These are phyloP conservation scores for Malassezia yamatoensis DNA, from an alignment of 1,284 basidiomycete species.

Conservation along the genomic window DNA sequence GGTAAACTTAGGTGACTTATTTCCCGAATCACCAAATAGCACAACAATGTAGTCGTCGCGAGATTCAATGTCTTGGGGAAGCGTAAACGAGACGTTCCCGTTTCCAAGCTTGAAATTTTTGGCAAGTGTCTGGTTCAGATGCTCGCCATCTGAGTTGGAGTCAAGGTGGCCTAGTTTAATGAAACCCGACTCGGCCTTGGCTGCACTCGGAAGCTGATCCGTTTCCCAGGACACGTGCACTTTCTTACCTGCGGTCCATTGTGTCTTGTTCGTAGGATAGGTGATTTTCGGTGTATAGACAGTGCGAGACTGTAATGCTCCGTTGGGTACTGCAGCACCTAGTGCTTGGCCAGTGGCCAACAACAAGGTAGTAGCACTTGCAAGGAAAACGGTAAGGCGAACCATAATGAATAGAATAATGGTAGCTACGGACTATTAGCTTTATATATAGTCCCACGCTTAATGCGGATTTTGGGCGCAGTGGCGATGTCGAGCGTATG, in stretches of 20 bases:
- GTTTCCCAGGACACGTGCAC: constrained; percentile 20
- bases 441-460: neutral
- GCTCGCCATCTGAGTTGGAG: constrained; percentile 11
- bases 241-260: constrained; percentile 19
- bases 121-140: constrained; percentile 21
- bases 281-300: constrained; percentile 25
- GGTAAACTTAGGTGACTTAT: constrained; percentile 23
- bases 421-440: neutral
- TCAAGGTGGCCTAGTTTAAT: constrained; percentile 22
- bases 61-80: constrained; percentile 16
- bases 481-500: too few relatives aligned
- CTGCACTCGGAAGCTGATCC: constrained; percentile 10
- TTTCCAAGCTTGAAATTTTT: constrained; percentile 16
- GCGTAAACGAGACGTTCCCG: constrained; percentile 17
- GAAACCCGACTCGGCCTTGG: constrained; percentile 5
- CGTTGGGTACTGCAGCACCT: neutral
- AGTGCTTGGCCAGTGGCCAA: neutral
- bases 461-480: neutral
- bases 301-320: constrained; percentile 13
- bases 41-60: constrained; percentile 28
- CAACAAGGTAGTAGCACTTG: constrained; percentile 1
- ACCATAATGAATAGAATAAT: constrained; percentile 1
- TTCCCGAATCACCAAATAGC: constrained; percentile 28
- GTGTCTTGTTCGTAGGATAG: constrained; percentile 10
- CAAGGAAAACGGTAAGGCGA: constrained; percentile 2